Percentiles rank a stretch among this genome's conserved stretches.
These are phyloP conservation scores for Mycena citricolor DNA, from an alignment of 1,284 basidiomycete genomes.

Conservation along the genomic window DNA sequence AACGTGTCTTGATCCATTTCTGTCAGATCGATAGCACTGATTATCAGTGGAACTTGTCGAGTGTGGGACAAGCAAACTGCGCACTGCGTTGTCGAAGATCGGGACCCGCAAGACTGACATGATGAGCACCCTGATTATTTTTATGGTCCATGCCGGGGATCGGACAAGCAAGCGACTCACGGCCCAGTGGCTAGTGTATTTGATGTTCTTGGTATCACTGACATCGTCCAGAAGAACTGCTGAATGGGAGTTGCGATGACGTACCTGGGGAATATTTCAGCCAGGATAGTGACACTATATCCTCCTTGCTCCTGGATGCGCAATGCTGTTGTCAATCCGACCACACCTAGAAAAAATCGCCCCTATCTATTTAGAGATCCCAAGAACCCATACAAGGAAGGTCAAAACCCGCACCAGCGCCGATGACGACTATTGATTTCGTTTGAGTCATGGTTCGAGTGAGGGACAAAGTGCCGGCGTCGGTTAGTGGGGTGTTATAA, in stretches of 20 bases:
- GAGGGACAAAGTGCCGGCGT: too few species aligned
- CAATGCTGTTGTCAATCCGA: constrained; percentile 71
- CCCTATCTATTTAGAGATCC: constrained; percentile 2
- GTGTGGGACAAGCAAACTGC: constrained; percentile 21
- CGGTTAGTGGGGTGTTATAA: too few species aligned
- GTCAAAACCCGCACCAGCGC: constrained; percentile 30
- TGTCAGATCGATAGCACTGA: constrained; percentile 27
- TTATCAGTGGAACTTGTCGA: constrained; percentile 1
- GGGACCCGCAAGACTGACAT: constrained; percentile 55
- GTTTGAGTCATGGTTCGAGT: too few species aligned
- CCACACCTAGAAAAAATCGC: constrained; percentile 50
- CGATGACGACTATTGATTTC: constrained; percentile 32
- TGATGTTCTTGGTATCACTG: constrained; percentile 50
- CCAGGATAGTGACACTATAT: constrained; percentile 58
- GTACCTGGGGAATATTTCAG: constrained; percentile 60
- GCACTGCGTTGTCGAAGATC: constrained; percentile 52
- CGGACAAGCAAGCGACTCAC: constrained; percentile 36
- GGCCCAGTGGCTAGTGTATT: constrained; percentile 71
- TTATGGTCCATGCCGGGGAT: constrained; percentile 15
- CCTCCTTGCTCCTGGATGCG: constrained; percentile 58
- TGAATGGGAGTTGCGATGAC: constrained; percentile 26
- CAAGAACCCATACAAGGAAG: constrained; percentile 7
- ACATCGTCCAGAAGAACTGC: too few species aligned
- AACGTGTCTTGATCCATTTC: constrained; percentile 76
- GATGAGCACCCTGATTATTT: constrained; percentile 59